Conservation (phyloP, 768 basidiomycete species). For the Termitomyces bulborhizus region DNA sequence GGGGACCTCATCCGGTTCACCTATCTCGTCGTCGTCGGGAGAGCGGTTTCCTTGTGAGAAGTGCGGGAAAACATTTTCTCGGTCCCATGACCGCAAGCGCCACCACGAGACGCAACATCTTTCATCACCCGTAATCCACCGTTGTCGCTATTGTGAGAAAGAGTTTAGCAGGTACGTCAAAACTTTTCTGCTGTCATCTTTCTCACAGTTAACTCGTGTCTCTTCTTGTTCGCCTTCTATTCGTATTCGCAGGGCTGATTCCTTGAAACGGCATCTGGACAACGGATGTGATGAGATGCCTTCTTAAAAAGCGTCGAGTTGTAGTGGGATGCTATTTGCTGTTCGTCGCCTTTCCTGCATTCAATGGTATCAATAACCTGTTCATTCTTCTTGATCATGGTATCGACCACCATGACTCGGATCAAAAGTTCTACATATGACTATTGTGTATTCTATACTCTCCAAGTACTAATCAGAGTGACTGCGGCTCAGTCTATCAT, state of each 20-base stretch:
- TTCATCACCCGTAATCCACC: constrained; percentile 56
- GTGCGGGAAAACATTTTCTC: constrained; percentile 76
- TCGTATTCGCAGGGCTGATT: constrained; percentile 24
- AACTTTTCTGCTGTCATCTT: not conserved
- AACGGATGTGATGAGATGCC: constrained; percentile 44
- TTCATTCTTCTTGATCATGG: constrained; percentile 7
- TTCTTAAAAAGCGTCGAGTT: constrained; percentile 5
- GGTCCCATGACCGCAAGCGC: constrained; percentile 76
- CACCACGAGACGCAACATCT: constrained; percentile 77
- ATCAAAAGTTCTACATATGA: constrained; percentile 16
- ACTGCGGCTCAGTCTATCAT: constrained; percentile 3
- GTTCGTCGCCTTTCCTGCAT: not conserved
- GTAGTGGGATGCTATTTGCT: not conserved
- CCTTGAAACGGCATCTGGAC: constrained; percentile 77
- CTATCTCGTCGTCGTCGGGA: constrained; percentile 36
- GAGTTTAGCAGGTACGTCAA: constrained; percentile 60
- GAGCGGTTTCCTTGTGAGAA: constrained; percentile 69
- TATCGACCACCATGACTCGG: constrained; percentile 11
- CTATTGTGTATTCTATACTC: constrained; percentile 3
- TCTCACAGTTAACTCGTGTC: constrained; percentile 5
- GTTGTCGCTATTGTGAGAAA: constrained; percentile 69
- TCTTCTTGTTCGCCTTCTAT: constrained; percentile 4
- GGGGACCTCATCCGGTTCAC: constrained; percentile 32
- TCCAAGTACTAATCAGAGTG: constrained; percentile 8
- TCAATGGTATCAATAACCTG: constrained; percentile 1